These are phyloP conservation scores for Neoboletus brunneissimus DNA, from an alignment of 768 basidiomycete genomes.

Conservation along the genomic window DNA sequence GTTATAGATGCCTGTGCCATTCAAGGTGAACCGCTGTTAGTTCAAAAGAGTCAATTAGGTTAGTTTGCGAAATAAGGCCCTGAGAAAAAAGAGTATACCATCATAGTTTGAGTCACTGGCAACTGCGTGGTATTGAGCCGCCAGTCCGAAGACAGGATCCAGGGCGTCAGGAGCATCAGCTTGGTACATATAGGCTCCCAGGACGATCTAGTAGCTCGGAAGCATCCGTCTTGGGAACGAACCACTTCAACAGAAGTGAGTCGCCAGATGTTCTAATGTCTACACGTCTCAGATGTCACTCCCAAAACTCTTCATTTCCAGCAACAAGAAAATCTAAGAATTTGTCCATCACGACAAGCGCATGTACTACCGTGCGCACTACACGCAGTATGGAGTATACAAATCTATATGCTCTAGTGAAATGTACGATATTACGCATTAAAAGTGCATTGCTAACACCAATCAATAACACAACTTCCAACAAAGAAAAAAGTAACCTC, in stretches of 20 bases:
- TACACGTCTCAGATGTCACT: neutral
- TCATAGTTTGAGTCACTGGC: slow-evolving; percentile 6
- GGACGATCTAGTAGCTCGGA: neutral
- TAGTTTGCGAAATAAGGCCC: neutral
- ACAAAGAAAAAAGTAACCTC: neutral
- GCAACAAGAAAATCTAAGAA: neutral
- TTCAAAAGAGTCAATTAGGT: neutral
- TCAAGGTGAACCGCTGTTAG: slow-evolving; percentile 8
- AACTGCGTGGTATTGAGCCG: neutral
- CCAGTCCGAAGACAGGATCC: neutral
- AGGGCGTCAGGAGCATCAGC: neutral
- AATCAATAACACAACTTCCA: neutral
- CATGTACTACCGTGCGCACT: neutral
- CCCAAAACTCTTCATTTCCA: neutral
- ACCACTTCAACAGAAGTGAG: neutral
- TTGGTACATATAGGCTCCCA: neutral
- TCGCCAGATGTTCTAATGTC: neutral
- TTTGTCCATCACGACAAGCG: neutral
- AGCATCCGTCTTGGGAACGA: neutral
- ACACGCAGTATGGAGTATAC: neutral
- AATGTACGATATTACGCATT: neutral
- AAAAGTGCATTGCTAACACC: neutral
- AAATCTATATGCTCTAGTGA: neutral
- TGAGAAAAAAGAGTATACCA: slow-evolving; percentile 2
- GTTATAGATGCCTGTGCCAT: slow-evolving; percentile 40